Conservation (phyloP, 1,284 basidiomycete genomes). For the Ceraceosorus guamensis region DNA sequence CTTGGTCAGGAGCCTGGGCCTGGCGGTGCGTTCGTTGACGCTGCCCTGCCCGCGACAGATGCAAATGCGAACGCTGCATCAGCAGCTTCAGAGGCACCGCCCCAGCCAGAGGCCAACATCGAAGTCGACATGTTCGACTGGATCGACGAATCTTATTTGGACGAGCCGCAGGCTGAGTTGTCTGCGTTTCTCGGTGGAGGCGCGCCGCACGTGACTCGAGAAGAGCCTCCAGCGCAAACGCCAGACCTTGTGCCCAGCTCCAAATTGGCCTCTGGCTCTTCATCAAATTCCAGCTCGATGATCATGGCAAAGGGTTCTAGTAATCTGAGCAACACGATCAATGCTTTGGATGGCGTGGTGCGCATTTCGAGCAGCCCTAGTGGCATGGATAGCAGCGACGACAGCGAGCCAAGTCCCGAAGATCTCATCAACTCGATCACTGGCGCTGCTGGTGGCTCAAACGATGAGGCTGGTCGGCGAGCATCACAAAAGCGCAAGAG, state of each 20-base stretch:
- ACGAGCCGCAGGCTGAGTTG: constrained; percentile 23
- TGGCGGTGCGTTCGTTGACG: not conserved
- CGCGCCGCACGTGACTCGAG: constrained; percentile 8
- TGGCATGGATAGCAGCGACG: not conserved
- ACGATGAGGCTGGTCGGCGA: not conserved
- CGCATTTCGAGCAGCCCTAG: not conserved
- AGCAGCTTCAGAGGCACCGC: constrained; percentile 1
- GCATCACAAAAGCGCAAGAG: not conserved
- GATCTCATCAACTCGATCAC: not conserved
- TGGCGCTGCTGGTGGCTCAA: not conserved
- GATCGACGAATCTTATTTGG: constrained; percentile 24
- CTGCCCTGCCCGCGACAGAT: not conserved
- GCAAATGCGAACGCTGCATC: not conserved
- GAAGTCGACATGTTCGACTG: constrained; percentile 28
- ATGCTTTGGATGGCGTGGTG: not conserved
- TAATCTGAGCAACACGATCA: too few relatives aligned
- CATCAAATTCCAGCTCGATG: constrained; percentile 4
- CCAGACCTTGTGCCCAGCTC: constrained; percentile 28
- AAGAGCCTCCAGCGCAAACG: constrained; percentile 26
- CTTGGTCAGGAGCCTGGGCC: not conserved
- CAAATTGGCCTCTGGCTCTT: constrained; percentile 19
- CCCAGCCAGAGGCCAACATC: constrained; percentile 22
- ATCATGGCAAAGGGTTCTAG: not conserved
- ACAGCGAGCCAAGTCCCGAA: not conserved
- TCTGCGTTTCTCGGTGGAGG: constrained; percentile 20